A percentile compares a stretch with the other conserved stretches of the same genome.
Conservation (phyloP, 768 basidiomycete genomes). For the Dendrothele bispora region DNA sequence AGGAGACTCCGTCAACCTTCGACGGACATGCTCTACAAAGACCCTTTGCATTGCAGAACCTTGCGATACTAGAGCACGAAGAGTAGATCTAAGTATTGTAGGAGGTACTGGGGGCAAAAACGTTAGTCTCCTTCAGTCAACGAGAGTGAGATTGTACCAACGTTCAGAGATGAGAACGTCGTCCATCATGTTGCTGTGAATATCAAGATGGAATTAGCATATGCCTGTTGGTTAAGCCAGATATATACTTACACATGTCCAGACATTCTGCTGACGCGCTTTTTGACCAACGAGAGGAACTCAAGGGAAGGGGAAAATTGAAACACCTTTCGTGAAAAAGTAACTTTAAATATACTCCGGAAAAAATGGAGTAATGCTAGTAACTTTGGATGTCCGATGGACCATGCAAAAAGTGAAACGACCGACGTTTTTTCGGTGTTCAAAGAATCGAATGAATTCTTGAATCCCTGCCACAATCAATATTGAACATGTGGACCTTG, state of each 20-base stretch:
- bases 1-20: conserved; percentile 6
- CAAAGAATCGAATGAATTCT: too few species aligned
- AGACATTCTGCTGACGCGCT: conserved; percentile 4
- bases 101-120: conserved; percentile 7
- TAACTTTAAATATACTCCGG: too few species aligned
- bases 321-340: too few species aligned
- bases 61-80: conserved; percentile 11
- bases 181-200: conserved; percentile 15
- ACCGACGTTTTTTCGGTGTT: too few species aligned
- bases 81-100: conserved; percentile 10
- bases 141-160: neutral
- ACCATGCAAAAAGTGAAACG: too few species aligned
- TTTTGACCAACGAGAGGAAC: too few species aligned
- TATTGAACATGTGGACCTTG: too few species aligned
- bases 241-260: conserved; percentile 6
- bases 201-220: too few species aligned
- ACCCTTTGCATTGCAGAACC: conserved; percentile 7
- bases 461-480: too few species aligned
- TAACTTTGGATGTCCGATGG: too few species aligned
- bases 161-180: conserved; percentile 15
- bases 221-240: neutral
- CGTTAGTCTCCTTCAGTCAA: neutral
- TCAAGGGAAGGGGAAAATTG: too few species aligned
- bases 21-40: conserved; percentile 14
- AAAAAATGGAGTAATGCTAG: too few species aligned